Evolutionary conservation across 2,329 filamentous ascomycete genomes (phyloP).

Genomic region (Cladosporium sp.): DNA sequence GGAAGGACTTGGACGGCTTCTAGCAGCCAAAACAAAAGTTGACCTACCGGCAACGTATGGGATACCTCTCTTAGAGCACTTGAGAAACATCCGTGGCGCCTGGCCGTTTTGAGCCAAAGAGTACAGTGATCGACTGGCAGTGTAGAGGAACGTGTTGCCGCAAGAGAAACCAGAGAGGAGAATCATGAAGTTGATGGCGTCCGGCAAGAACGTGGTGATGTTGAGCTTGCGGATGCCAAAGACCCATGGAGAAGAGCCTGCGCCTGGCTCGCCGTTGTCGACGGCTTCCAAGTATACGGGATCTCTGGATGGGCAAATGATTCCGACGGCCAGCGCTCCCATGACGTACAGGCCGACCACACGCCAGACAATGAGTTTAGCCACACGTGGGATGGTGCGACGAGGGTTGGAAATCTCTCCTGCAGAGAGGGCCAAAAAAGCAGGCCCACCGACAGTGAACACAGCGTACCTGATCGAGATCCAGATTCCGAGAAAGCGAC

Average conservation of each 20-base stretch:
- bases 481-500: constrained; percentile 42
- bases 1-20: no score
- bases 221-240: constrained; percentile 60
- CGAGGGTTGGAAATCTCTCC: constrained; percentile 26
- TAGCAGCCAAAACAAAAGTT: no score
- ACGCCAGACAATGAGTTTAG: constrained; percentile 29
- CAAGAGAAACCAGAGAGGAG: constrained; percentile 61
- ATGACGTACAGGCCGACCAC: constrained; percentile 15
- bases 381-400: constrained; percentile 23
- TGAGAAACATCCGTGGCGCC: constrained; percentile 53
- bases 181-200: constrained; percentile 65
- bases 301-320: constrained; percentile 30
- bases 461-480: constrained; percentile 69
- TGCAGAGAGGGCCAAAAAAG: constrained; percentile 22
- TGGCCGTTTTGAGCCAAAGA: constrained; percentile 59
- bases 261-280: constrained; percentile 30
- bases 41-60: constrained; percentile 49
- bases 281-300: constrained; percentile 10
- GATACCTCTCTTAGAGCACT: constrained; percentile 73
- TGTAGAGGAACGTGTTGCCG: constrained; percentile 53
- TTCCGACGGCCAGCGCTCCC: constrained; percentile 21
- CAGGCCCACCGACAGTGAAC: constrained; percentile 51
- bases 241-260: constrained; percentile 5
- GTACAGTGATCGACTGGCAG: constrained; percentile 50
- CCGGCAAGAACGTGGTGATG: constrained; percentile 52